Base-by-base conservation (phyloP, 495 filamentous ascomycete species). In the Antarctomyces pellizariae region DNA sequence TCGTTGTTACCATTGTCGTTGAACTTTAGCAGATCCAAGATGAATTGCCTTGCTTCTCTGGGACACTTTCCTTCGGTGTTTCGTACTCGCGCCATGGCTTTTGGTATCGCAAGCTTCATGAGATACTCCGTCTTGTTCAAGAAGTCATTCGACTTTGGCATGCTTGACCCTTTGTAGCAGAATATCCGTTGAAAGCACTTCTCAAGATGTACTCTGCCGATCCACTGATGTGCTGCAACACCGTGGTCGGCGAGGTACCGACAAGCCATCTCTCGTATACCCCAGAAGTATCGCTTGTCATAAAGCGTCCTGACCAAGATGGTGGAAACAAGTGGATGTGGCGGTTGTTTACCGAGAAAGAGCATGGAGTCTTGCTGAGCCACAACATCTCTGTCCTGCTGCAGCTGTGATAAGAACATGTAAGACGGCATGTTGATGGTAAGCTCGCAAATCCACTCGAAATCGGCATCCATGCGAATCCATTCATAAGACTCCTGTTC, bases 401-500 rank as follows among this genome's bases (percentile, higher is more conserved):
- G 86, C 22, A 99, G 54, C 43, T 99, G 86, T 1, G 86, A 93
- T 29, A 91, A 59, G 42, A 79, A 92, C 86, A 99, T 99, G 53
- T 93, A 95, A 2, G 72, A 61, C 5, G 77, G 79, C 67, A 91
- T 76, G 16, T 62, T 67, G 25, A 83, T 58, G 21, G 66, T 65
- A 26, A 76, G 57, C 27, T 72, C 71, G 50, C 76, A 83, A 20
- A 93, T 67, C 86, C 86, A 99, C 42, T 99, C 86, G 38, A 93
- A 93, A 47, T 99, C 86, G 11, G 83, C 79, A 49, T 99, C 86
- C 59, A 95, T 75, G 9, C 86, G 69, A 33, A 95, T 86, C 86
- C 86, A 99, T 45, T 99, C 86, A 42, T 93, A 99, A 2, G 75
- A 86, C 42, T 99, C 86, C 28, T 80, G 68, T 20, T 79, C 76